Conservation (phyloP, 177 flowering plant genomes). For the Vitis hybrid region DNA sequence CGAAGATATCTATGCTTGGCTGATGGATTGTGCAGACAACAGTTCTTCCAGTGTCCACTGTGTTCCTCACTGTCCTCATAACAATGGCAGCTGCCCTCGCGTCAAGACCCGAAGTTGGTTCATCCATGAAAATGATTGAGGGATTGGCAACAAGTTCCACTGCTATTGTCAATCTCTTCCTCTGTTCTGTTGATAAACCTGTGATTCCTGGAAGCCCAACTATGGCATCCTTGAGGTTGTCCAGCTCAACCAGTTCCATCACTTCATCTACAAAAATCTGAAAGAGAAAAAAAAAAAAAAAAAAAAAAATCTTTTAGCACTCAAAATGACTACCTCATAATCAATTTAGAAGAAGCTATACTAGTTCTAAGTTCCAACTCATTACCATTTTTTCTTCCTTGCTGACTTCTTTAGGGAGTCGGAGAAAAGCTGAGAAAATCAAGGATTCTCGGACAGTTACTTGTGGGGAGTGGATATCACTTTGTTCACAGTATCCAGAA, state of each 20-base stretch:
- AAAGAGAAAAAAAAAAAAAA: not conserved
- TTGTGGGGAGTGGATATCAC: conserved; percentile 88
- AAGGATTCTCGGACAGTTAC: conserved; percentile 76
- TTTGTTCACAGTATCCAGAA: conserved; percentile 89
- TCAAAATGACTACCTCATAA: not conserved
- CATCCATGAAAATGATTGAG: conserved; percentile 90
- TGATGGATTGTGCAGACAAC: conserved; percentile 88
- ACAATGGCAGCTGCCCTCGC: conserved; percentile 92
- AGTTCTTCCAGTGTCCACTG: conserved; percentile 81
- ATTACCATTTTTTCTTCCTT: conserved; percentile 57
- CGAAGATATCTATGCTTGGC: conserved; percentile 85
- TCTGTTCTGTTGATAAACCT: conserved; percentile 80
- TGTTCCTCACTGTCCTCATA: conserved; percentile 82
- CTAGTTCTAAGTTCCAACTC: not conserved
- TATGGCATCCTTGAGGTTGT: conserved; percentile 57
- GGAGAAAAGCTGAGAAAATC: conserved; percentile 79
- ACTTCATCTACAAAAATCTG: conserved; percentile 79
- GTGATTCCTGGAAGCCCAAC: conserved; percentile 83
- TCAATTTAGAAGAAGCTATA: no score
- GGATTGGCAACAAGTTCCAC: conserved; percentile 93
- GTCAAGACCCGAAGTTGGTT: conserved; percentile 88
- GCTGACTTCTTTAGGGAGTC: conserved; percentile 68
- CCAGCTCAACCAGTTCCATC: conserved; percentile 75
- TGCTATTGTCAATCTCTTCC: conserved; percentile 83
- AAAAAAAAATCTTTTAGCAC: not conserved